A percentile compares a stretch with the other conserved stretches of the same genome.
These are phyloP conservation scores for Chaetomium fimeti DNA, from an alignment of 495 filamentous ascomycete genomes.

Conservation along the genomic window DNA sequence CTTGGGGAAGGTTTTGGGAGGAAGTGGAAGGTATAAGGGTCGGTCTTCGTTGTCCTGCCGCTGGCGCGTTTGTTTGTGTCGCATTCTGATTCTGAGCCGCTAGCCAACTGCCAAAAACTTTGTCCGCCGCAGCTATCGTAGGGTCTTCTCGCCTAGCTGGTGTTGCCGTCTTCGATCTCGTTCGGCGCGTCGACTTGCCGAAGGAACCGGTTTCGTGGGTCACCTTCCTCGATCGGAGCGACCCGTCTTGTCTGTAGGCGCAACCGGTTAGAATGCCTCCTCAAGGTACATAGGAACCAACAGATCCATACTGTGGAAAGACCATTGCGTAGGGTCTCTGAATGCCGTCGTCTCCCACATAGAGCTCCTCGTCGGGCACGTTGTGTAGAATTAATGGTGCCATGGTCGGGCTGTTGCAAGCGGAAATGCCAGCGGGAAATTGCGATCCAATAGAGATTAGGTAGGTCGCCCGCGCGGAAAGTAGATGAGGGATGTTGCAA, in stretches of 20 bases:
- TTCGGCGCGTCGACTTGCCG: slow-evolving; percentile 55
- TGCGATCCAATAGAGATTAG: slow-evolving; percentile 8
- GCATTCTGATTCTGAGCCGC: slow-evolving; percentile 34
- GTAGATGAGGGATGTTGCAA: not conserved
- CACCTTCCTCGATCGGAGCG: slow-evolving; percentile 42
- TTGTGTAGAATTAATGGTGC: slow-evolving; percentile 58
- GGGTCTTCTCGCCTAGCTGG: slow-evolving; percentile 55
- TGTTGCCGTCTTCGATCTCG: slow-evolving; percentile 52
- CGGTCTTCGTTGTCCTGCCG: slow-evolving; percentile 32
- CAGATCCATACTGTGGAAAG: slow-evolving; percentile 50
- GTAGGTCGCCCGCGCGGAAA: not conserved
- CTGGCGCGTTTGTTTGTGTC: slow-evolving; percentile 19
- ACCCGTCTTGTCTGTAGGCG: slow-evolving; percentile 41
- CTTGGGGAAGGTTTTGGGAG: slow-evolving; percentile 26
- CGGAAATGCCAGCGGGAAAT: not conserved
- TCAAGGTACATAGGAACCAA: not conserved
- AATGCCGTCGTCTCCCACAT: slow-evolving; percentile 56
- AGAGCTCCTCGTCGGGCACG: slow-evolving; percentile 58
- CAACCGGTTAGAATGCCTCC: not conserved
- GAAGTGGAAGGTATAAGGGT: slow-evolving; percentile 28
- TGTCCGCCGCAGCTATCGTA: slow-evolving; percentile 54
- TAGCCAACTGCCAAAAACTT: slow-evolving; percentile 47
- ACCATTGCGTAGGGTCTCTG: slow-evolving; percentile 57
- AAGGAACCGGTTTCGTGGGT: slow-evolving; percentile 55
- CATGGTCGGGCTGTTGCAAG: slow-evolving; percentile 39